Conservation (phyloP, 23 red algal genomes). For the Gracilaria vermiculophylla region DNA sequence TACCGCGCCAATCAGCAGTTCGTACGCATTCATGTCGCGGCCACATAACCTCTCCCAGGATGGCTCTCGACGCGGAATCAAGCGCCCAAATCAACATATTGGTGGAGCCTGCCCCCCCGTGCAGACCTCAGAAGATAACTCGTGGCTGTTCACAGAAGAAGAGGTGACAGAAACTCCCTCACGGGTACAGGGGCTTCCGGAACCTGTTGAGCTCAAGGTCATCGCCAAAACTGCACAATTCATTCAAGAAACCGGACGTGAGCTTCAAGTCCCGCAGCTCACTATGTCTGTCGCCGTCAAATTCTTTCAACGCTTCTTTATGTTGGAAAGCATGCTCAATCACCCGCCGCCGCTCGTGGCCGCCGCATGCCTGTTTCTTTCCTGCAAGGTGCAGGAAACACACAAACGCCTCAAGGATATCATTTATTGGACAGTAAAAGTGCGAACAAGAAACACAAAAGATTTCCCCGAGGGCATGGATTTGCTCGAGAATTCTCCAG, state of each 20-base stretch:
- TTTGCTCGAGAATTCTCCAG: slow-evolving; percentile 57
- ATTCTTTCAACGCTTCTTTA: slow-evolving; percentile 80
- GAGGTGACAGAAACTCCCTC: slow-evolving; percentile 84
- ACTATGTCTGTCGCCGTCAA: slow-evolving; percentile 81
- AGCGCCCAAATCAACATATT: slow-evolving; percentile 22
- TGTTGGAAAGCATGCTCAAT: slow-evolving; percentile 79
- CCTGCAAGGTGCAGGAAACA: slow-evolving; percentile 93
- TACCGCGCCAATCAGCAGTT: background rate
- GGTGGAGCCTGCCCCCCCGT: background rate
- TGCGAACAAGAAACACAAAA: slow-evolving; percentile 71
- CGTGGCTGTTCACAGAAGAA: slow-evolving; percentile 85
- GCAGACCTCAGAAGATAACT: slow-evolving; percentile 56
- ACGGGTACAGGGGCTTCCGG: slow-evolving; percentile 55
- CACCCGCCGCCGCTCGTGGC: slow-evolving; percentile 78
- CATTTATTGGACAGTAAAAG: slow-evolving; percentile 87
- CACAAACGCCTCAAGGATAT: slow-evolving; percentile 82
- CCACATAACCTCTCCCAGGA: background rate
- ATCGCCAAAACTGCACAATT: slow-evolving; percentile 69
- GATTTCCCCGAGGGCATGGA: slow-evolving; percentile 93
- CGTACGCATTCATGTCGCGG: background rate
- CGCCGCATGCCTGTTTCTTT: slow-evolving; percentile 87
- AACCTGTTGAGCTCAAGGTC: slow-evolving; percentile 53
- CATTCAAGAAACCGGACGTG: slow-evolving; percentile 65
- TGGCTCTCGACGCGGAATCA: slow-evolving; percentile 3
- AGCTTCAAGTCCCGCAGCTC: slow-evolving; percentile 68